phyloP scores from a whole-genome alignment of 768 basidiomycete genomes.

The Lentinula raphanica region DNA sequence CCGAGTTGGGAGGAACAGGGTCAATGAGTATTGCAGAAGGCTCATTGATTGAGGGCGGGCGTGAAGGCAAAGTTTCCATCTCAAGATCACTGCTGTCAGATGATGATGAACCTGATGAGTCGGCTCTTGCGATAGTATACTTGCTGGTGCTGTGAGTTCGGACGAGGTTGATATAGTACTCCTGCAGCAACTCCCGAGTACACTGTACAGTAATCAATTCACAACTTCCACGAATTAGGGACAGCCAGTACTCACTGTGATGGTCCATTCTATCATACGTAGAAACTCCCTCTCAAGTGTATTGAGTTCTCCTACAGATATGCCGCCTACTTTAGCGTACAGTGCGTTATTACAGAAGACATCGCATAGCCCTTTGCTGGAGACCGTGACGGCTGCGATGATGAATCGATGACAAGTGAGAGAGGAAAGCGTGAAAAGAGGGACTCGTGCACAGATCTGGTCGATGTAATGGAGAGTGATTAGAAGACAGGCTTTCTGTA shows the following conservation, averaged over 20 bases:
- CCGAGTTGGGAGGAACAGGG: slow-evolving; percentile 32
- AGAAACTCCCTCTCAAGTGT: slow-evolving; percentile 93
- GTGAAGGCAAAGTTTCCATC: slow-evolving; percentile 44
- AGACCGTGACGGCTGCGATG: slow-evolving; percentile 88
- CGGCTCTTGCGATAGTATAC: slow-evolving; percentile 47
- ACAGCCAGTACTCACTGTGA: slow-evolving; percentile 68
- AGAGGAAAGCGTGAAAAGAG: slow-evolving; percentile 88
- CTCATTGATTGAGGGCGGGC: slow-evolving; percentile 10
- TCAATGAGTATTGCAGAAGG: slow-evolving; percentile 32
- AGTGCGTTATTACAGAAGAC: slow-evolving; percentile 91
- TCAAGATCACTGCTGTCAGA: slow-evolving; percentile 49
- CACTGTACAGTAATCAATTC: slow-evolving; percentile 50
- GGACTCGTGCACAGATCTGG: slow-evolving; percentile 83
- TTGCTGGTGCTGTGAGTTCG: slow-evolving; percentile 68
- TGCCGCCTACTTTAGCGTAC: slow-evolving; percentile 96
- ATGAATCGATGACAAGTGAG: slow-evolving; percentile 97
- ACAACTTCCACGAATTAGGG: slow-evolving; percentile 8
- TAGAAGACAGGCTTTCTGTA: slow-evolving; percentile 72
- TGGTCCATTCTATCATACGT: slow-evolving; percentile 85
- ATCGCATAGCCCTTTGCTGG: slow-evolving; percentile 93
- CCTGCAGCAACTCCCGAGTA: slow-evolving; percentile 84
- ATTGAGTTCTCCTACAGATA: slow-evolving; percentile 87
- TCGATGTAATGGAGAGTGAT: slow-evolving; percentile 89
- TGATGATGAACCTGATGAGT: slow-evolving; percentile 33
- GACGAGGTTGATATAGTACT: slow-evolving; percentile 92